phyloP scores from a whole-genome alignment of 1,139 yeast species.

The Taiozyma sp. region DNA sequence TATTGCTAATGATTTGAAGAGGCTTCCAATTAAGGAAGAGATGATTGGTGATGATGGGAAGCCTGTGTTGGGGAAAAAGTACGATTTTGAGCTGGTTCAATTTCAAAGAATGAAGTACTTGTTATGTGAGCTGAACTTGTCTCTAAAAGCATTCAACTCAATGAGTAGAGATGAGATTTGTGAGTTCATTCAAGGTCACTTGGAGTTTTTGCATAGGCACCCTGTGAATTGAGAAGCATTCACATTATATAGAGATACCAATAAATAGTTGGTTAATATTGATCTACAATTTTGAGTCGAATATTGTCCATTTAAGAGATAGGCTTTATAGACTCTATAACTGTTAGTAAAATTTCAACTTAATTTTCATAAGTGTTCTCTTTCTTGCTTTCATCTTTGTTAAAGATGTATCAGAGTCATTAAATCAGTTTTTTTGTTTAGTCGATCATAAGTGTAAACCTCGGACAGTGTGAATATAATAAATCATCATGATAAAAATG shows the following conservation, averaged over 20 bases:
- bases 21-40: slow-evolving; percentile 2
- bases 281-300: not conserved
- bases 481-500: slow-evolving; percentile 41
- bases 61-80: slow-evolving; percentile 21
- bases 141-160: slow-evolving; percentile 41
- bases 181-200: slow-evolving; percentile 42
- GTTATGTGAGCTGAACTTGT: slow-evolving; percentile 48
- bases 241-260: not conserved
- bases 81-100: slow-evolving; percentile 56
- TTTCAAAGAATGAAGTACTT: slow-evolving; percentile 56
- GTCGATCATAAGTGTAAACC: slow-evolving; percentile 44
- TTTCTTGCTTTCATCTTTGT: not conserved
- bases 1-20: slow-evolving; percentile 30
- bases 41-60: not conserved
- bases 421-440: slow-evolving; percentile 62
- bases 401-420: slow-evolving; percentile 56
- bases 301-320: not conserved
- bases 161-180: slow-evolving; percentile 44
- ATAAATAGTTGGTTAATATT: not conserved
- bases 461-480: slow-evolving; percentile 64
- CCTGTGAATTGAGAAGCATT: slow-evolving; percentile 7
- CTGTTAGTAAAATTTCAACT: not conserved
- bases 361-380: not conserved
- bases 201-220: slow-evolving; percentile 33
- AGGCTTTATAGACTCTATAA: not conserved